Percentiles rank a stretch among this genome's conserved stretches.
phyloP scores from a whole-genome alignment of 2,329 filamentous ascomycete species.

The Diplodia corticola region DNA sequence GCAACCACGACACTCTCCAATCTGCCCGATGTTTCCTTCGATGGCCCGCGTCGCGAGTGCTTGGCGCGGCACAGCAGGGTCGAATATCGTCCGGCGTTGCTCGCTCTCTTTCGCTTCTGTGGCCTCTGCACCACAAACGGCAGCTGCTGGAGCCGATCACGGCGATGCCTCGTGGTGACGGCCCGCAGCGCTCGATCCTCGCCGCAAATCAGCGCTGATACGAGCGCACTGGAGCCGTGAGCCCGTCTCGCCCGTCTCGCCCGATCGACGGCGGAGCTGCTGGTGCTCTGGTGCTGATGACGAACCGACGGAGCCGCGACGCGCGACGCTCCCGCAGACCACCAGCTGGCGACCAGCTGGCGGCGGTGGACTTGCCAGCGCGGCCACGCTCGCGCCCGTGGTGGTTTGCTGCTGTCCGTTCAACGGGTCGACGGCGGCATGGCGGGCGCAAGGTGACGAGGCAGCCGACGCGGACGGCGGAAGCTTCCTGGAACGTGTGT shows the following conservation, averaged over 20 bases:
- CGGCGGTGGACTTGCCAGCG: slow-evolving; percentile 2
- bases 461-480: slow-evolving; percentile 9
- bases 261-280: background rate
- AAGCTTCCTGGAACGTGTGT: background rate
- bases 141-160: slow-evolving; percentile 2
- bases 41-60: too few species aligned
- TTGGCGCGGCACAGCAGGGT: too few species aligned
- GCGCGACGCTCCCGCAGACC: background rate
- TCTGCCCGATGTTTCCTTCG: too few species aligned
- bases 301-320: background rate
- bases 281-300: background rate
- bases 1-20: background rate
- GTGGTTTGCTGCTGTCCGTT: background rate
- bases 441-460: slow-evolving; percentile 7
- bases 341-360: background rate
- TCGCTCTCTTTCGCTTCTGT: background rate
- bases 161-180: slow-evolving; percentile 4
- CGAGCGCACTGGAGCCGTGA: slow-evolving; percentile 16
- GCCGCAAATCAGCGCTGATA: slow-evolving; percentile 11
- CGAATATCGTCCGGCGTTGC: too few species aligned
- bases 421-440: background rate
- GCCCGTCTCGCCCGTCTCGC: too few species aligned
- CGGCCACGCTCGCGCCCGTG: background rate
- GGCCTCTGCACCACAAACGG: slow-evolving; percentile 2
- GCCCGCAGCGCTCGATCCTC: slow-evolving; percentile 16